These are phyloP conservation scores for Clarireedia monteithiana DNA, from an alignment of 2,329 filamentous ascomycete genomes.

Conservation along the genomic window DNA sequence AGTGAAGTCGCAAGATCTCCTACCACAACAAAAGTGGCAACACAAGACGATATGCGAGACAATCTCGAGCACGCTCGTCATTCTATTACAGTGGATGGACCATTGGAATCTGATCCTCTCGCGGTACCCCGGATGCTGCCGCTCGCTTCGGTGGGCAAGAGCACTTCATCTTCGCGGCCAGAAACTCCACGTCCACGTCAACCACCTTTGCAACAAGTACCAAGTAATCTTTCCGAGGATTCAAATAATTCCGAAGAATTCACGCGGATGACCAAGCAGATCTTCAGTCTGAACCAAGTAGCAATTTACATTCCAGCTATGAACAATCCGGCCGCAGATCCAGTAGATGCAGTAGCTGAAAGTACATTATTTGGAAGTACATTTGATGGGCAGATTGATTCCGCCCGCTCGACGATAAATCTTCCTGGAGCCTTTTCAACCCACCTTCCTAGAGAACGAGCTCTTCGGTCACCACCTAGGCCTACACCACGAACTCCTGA, in stretches of 20 bases:
- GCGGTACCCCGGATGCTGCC: background rate
- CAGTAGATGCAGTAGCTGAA: conserved; percentile 4
- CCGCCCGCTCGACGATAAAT: conserved; percentile 35
- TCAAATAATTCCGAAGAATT: conserved; percentile 24
- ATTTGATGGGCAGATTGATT: conserved; percentile 18
- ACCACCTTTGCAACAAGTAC: conserved; percentile 16
- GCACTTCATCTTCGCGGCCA: conserved; percentile 3
- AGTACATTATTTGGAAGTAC: conserved; percentile 12
- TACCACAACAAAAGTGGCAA: conserved; percentile 16
- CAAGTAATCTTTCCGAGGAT: conserved; percentile 21
- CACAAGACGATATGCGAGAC: conserved; percentile 12
- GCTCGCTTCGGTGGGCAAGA: conserved; percentile 3
- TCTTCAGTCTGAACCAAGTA: conserved; percentile 30
- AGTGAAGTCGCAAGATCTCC: conserved; percentile 13
- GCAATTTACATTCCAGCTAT: conserved; percentile 28
- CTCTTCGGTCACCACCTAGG: background rate
- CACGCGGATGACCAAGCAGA: conserved; percentile 26
- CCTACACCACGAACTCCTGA: background rate
- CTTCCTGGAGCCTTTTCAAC: conserved; percentile 56
- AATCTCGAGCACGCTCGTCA: conserved; percentile 23
- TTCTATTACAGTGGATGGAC: background rate
- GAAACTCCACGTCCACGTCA: conserved; percentile 3
- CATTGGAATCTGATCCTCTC: background rate
- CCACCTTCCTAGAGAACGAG: conserved; percentile 20
- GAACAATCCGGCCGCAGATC: background rate